Percentiles rank a stretch among this genome's conserved stretches.
Evolutionary conservation across 202 grass and related monocot species (phyloP).

Genomic region (Musa balbisiana): DNA sequence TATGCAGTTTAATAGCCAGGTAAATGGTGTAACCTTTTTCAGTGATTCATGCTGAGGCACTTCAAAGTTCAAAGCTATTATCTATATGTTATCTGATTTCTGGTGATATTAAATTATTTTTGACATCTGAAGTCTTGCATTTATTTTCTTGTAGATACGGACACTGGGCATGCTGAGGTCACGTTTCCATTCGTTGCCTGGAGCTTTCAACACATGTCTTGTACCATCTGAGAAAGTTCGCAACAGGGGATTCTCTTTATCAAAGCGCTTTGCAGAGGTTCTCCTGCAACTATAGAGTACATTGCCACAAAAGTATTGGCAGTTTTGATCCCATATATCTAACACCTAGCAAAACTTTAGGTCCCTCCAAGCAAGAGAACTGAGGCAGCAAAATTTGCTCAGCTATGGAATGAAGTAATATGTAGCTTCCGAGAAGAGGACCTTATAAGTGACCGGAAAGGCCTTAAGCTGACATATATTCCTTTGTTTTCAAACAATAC

Average conservation of each 20-base stretch:
- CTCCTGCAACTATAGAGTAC: neutral
- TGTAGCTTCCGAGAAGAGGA: conserved; percentile 93
- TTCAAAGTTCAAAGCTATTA: no score
- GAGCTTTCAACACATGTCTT: conserved; percentile 92
- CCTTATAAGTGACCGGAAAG: conserved; percentile 92
- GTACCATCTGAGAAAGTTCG: conserved; percentile 79
- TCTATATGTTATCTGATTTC: neutral
- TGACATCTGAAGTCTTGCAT: conserved; percentile 13
- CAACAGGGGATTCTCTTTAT: conserved; percentile 63
- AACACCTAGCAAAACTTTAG: conserved; percentile 21
- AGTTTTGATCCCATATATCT: neutral
- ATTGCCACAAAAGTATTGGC: neutral
- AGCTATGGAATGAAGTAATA: conserved; percentile 97
- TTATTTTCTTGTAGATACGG: conserved; percentile 53
- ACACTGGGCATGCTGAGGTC: conserved; percentile 96
- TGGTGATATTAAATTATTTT: neutral
- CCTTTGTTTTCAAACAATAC: neutral
- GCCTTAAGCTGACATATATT: conserved; percentile 19
- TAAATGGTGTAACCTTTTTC: no score
- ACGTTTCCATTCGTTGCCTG: conserved; percentile 93
- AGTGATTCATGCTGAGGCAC: no score
- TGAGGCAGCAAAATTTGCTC: conserved; percentile 98
- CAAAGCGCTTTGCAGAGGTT: conserved; percentile 92
- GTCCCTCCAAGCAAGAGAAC: conserved; percentile 91
- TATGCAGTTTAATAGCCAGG: no score